phyloP scores from a whole-genome alignment of 1,139 yeast genomes.

The Scheffersomyces illinoinensis region DNA sequence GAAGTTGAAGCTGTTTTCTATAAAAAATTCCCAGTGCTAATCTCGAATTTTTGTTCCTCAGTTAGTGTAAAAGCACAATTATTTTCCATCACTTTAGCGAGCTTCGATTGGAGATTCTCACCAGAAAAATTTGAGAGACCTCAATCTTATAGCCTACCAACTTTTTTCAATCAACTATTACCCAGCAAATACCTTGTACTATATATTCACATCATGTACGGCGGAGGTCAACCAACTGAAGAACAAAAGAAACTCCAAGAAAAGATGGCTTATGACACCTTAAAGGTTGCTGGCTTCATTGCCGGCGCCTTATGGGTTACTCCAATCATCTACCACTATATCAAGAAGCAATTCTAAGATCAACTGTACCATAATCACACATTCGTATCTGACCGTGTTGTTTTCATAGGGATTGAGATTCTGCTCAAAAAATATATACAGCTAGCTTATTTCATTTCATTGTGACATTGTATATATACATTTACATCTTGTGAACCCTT shows the following conservation, averaged over 20 bases:
- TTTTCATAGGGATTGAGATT: neutral
- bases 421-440: neutral
- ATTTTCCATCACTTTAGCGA: neutral
- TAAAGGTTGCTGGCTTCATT: conserved; percentile 65
- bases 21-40: conserved; percentile 1
- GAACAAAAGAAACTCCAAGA: conserved; percentile 79
- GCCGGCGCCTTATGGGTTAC: conserved; percentile 82
- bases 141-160: neutral
- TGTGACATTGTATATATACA: neutral
- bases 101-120: neutral
- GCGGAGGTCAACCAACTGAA: conserved; percentile 72
- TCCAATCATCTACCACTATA: conserved; percentile 63
- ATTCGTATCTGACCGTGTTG: neutral
- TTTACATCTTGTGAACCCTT: neutral
- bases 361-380: neutral
- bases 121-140: neutral
- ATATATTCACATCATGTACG: conserved; percentile 51
- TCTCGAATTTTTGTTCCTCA: neutral
- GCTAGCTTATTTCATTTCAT: neutral
- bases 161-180: neutral
- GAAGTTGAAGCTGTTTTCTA: neutral
- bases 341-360: conserved; percentile 54
- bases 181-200: neutral
- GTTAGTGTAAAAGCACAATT: neutral
- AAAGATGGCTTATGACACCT: conserved; percentile 64